Evolutionary conservation across 805 yeast genomes (phyloP), one percentile per base, ranked within the genome.

Genomic region (Candida sphagnicola): DNA sequence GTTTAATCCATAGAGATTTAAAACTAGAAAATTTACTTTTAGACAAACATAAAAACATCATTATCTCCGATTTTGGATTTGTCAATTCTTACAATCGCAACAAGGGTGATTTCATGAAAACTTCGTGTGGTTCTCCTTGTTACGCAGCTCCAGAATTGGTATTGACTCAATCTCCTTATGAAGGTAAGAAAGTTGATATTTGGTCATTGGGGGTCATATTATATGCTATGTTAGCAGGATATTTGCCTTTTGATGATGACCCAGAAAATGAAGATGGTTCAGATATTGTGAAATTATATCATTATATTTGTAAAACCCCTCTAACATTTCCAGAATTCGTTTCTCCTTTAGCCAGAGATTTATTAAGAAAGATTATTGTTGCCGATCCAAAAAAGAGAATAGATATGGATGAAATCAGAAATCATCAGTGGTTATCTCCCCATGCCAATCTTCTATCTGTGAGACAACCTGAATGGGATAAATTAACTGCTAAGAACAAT

Each of bases 121-220:
- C 98, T 1, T 79, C 90, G 26, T 91, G 99, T 61, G 99, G 99
- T 1, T 87, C 96, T 2, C 99, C 99, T 1, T 91, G 99, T 60
- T 91, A 91, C 61, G 99, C 99, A 0, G 99, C 99, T 1, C 99
- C 99, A 0, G 99, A 93, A 58, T 67, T 93, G 41, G 99, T 93
- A 3, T 82, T 89, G 21, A 83, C 91, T 10, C 86, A 81, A 46
- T 76, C 80, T 38, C 89, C 95, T 12, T 93, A 93, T 57, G 88
- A 85, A 49, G 97, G 96, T 16, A 77, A 88, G 45, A 89, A 88
- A 61, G 97, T 88, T 23, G 99, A 93, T 62, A 84, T 90, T 31
- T 93, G 99, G 99, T 87, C 96, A 0, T 80, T 95, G 52, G 99
- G 99, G 43, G 90, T 93, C 19, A 93, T 93, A 38, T 65, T 93